Evolutionary conservation across 495 filamentous ascomycete genomes (phyloP), one percentile per base, ranked within the genome.

Genomic region (Penicillium psychrofluorescens): DNA sequence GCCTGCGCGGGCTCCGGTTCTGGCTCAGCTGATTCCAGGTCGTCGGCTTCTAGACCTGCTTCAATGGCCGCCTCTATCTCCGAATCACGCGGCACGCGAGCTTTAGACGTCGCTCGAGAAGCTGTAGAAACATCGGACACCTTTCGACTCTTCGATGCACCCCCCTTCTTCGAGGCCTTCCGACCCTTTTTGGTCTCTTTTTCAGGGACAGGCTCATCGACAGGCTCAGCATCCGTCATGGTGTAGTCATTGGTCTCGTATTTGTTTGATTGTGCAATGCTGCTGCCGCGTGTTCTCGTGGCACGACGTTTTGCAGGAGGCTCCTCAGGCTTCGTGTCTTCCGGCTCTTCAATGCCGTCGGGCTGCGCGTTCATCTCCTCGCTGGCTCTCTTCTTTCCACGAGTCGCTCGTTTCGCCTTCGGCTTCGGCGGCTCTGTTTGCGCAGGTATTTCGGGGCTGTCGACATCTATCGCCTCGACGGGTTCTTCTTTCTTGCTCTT

Each of bases 41-140:
- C 22, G 16, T 56, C 51, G 40, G 36, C 47, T 36, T 68, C 83
- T 12, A 86, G 72, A 35, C 85, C 85, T 13, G 79, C 79, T 49
- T 83, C 76, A 2, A 89, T 67, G 29, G 75, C 79, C 16, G 76
- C 74, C n/a, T 89, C 80, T 29, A 88, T 71, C 41, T 86, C 84
- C 3, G 81, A 78, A 41, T 90, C 80, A 38, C 74, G 69, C 5
- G 72, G 72, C 1, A 70, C 41, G 29, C 53, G 59, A 14, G 63
- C 49, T 43, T 62, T 67, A 14, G 67, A 50, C 32, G 59, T 45
- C 4, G 63, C 35, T 52, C 72, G 65, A 40, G 69, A 52, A 45
- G 74, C 56, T n/a, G 68, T 52, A 7, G 77, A 77, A n/a, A 63
- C 55, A 22, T 63, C 62, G 2, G 83, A 84, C 2, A 53, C 69